Conservation (phyloP, 768 basidiomycete species). For the Plicaturopsis crispa region DNA sequence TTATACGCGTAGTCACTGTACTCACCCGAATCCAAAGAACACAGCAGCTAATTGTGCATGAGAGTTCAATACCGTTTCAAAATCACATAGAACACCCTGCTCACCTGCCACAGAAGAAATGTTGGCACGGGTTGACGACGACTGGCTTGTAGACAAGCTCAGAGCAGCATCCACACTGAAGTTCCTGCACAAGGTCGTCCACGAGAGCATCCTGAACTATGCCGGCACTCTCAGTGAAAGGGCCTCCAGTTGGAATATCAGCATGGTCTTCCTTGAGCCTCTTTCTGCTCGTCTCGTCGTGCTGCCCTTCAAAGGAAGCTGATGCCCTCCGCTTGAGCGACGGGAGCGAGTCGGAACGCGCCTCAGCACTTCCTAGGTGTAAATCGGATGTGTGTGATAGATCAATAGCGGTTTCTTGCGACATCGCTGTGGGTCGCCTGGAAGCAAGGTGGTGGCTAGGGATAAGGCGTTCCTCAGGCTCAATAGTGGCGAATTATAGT, state of each 20-base stretch:
- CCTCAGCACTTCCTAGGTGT: too few species aligned
- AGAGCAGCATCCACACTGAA: conserved; percentile 83
- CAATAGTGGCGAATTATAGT: too few species aligned
- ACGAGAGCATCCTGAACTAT: conserved; percentile 27
- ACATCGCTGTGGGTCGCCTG: too few species aligned
- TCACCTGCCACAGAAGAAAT: conserved; percentile 89
- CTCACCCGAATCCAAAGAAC: conserved; percentile 79
- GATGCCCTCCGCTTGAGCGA: conserved; percentile 65
- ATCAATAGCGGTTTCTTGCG: too few species aligned
- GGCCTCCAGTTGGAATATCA: conserved; percentile 6
- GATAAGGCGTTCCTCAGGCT: too few species aligned
- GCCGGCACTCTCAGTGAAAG: conserved; percentile 10
- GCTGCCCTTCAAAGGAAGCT: conserved; percentile 43
- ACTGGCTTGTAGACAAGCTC: conserved; percentile 79
- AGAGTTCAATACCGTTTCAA: not conserved
- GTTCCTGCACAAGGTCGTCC: conserved; percentile 62
- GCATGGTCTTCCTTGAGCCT: conserved; percentile 41
- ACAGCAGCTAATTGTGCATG: conserved; percentile 81
- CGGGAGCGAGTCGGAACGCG: too few species aligned
- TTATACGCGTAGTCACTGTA: too few species aligned
- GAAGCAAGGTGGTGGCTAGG: too few species aligned
- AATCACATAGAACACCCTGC: conserved; percentile 8
- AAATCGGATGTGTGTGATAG: too few species aligned
- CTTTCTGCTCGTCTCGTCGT: conserved; percentile 46
- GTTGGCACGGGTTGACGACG: conserved; percentile 77